These are phyloP conservation scores for Paragyromitra xinjiangensis DNA, from an alignment of 495 filamentous ascomycete genomes.

Conservation along the genomic window DNA sequence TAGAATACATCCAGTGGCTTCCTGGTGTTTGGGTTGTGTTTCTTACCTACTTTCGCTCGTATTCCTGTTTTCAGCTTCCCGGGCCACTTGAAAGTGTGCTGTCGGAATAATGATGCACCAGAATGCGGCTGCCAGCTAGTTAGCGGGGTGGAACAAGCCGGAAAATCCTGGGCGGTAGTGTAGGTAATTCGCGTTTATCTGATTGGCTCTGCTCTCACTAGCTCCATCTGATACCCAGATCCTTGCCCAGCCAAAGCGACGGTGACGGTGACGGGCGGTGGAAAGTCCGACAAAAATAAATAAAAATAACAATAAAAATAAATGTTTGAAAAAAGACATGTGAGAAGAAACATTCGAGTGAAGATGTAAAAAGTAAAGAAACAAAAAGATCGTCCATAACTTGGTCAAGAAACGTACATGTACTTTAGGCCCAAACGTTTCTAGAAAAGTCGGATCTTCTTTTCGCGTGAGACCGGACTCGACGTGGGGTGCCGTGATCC, in stretches of 20 bases:
- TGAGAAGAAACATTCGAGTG: background rate
- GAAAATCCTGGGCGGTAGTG: slow-evolving; percentile 7
- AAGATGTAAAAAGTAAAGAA: background rate
- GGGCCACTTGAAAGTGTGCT: slow-evolving; percentile 19
- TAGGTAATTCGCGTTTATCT: slow-evolving; percentile 17
- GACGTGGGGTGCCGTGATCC: background rate
- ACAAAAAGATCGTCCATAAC: background rate
- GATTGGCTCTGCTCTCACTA: slow-evolving; percentile 16
- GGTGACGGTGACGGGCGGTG: slow-evolving; percentile 13
- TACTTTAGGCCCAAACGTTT: background rate
- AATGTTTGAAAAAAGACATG: slow-evolving; percentile 2
- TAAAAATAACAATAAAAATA: slow-evolving; percentile 1
- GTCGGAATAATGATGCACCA: slow-evolving; percentile 20
- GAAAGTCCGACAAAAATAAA: slow-evolving; percentile 27
- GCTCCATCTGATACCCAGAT: slow-evolving; percentile 32
- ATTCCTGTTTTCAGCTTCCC: slow-evolving; percentile 14
- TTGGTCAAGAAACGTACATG: background rate
- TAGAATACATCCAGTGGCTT: background rate
- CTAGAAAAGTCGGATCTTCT: slow-evolving; percentile 6
- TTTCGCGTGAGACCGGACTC: slow-evolving; percentile 19
- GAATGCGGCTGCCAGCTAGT: slow-evolving; percentile 23
- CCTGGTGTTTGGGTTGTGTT: background rate
- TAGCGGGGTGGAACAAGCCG: slow-evolving; percentile 20
- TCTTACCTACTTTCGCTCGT: slow-evolving; percentile 3
- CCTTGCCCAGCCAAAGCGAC: slow-evolving; percentile 17